A percentile compares a stretch with the other conserved stretches of the same genome.
These are phyloP conservation scores for Coemansia asiatica DNA, from an alignment of 192 early-diverging fungal genomes.

Conservation along the genomic window DNA sequence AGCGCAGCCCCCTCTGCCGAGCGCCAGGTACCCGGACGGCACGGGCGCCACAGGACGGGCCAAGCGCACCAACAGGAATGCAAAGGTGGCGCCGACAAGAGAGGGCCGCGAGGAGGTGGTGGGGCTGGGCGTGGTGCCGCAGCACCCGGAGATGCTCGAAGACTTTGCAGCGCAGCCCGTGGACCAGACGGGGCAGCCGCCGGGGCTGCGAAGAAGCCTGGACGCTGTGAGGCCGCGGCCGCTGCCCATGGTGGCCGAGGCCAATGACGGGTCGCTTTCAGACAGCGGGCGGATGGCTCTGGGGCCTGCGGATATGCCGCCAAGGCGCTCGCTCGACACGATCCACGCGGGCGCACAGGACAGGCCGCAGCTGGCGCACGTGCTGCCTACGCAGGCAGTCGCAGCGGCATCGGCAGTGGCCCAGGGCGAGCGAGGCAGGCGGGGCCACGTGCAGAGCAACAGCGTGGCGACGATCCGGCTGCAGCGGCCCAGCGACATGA, in stretches of 20 bases:
- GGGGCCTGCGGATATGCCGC: conserved; percentile 25
- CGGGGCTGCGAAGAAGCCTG: conserved; percentile 16
- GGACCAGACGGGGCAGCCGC: background rate
- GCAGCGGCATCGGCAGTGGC: background rate
- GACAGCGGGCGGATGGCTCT: conserved; percentile 20
- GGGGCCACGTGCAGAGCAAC: conserved; percentile 33
- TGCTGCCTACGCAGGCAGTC: conserved; percentile 4
- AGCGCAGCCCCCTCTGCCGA: conserved; percentile 14
- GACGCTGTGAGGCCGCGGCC: conserved; percentile 23
- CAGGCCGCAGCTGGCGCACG: conserved; percentile 6
- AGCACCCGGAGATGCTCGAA: conserved; percentile 23
- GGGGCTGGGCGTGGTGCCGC: conserved; percentile 44
- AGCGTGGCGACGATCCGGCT: conserved; percentile 52
- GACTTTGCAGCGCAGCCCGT: conserved; percentile 1
- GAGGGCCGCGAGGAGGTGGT: conserved; percentile 48
- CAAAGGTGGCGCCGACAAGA: conserved; percentile 36
- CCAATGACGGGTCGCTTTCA: conserved; percentile 37
- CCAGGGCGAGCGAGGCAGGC: background rate
- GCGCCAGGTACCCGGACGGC: conserved; percentile 23
- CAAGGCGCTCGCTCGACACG: conserved; percentile 37
- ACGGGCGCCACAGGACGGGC: conserved; percentile 12
- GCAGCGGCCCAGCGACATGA: conserved; percentile 53
- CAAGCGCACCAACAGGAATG: conserved; percentile 40
- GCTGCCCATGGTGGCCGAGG: conserved; percentile 26
- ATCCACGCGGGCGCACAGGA: background rate